phyloP scores from a whole-genome alignment of 345 rosid species.

The Sisymbrium altissimum region DNA sequence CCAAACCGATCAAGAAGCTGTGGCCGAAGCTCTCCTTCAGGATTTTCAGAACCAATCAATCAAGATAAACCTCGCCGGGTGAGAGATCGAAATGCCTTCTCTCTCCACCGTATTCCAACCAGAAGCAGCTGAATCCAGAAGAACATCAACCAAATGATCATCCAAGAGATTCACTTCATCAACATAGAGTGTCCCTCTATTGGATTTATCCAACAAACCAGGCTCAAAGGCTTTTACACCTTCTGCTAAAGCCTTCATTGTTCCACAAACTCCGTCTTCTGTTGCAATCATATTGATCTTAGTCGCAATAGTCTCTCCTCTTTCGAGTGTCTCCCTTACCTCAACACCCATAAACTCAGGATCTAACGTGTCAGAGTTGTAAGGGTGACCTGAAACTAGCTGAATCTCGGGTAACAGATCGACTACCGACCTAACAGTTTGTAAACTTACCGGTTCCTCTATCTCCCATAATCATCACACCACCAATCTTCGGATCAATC shows the following conservation, averaged over 20 bases:
- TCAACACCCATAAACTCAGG: slow-evolving; percentile 93
- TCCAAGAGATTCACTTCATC: slow-evolving; percentile 97
- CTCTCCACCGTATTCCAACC: slow-evolving; percentile 98
- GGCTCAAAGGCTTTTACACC: slow-evolving; percentile 99
- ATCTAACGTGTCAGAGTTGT: slow-evolving; percentile 89
- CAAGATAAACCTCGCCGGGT: slow-evolving; percentile 90
- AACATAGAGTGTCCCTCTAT: slow-evolving; percentile 90
- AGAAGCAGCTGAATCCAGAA: slow-evolving; percentile 91
- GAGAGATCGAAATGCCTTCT: slow-evolving; percentile 94
- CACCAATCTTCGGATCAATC: slow-evolving; percentile 96
- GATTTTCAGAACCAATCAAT: slow-evolving; percentile 97
- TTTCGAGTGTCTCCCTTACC: slow-evolving; percentile 58
- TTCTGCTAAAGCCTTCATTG: slow-evolving; percentile 90
- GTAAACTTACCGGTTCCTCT: slow-evolving; percentile 96
- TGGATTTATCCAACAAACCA: slow-evolving; percentile 95
- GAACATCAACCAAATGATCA: slow-evolving; percentile 95
- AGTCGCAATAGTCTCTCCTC: slow-evolving; percentile 53
- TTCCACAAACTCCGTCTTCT: slow-evolving; percentile 97
- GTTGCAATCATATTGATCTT: slow-evolving; percentile 98
- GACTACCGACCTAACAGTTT: slow-evolving; percentile 80
- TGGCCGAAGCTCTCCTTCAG: slow-evolving; percentile 94
- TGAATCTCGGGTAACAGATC: slow-evolving; percentile 87
- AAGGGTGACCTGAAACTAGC: slow-evolving; percentile 80
- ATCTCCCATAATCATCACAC: slow-evolving; percentile 98
- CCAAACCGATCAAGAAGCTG: slow-evolving; percentile 95